A percentile compares a stretch with the other conserved stretches of the same genome.
These are phyloP conservation scores for Dichomitus squalens DNA, from an alignment of 1,284 basidiomycete genomes.

Conservation along the genomic window DNA sequence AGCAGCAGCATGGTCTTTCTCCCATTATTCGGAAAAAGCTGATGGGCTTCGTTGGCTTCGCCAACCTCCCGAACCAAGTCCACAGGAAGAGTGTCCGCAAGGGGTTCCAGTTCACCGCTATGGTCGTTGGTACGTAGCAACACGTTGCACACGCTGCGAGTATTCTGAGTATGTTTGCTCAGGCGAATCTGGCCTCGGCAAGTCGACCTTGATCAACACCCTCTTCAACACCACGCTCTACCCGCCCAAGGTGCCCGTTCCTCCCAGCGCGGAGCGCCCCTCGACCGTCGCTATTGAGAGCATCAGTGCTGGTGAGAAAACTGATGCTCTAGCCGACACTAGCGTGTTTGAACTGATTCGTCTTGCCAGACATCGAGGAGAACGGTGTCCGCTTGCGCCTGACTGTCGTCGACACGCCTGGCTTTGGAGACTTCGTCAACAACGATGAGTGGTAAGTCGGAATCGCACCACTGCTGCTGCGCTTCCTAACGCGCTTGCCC, in stretches of 20 bases:
- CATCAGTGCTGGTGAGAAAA: constrained; percentile 85
- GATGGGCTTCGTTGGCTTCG: constrained; percentile 88
- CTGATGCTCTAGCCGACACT: constrained; percentile 1
- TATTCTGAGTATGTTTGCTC: constrained; percentile 17
- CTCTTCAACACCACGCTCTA: constrained; percentile 96
- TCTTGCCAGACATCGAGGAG: constrained; percentile 88
- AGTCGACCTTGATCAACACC: constrained; percentile 97
- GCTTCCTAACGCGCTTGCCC: background rate
- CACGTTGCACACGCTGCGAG: constrained; percentile 28
- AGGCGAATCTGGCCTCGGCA: constrained; percentile 98
- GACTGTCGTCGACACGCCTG: constrained; percentile 97
- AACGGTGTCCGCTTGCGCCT: constrained; percentile 92
- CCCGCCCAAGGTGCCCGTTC: constrained; percentile 80
- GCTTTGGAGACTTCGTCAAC: constrained; percentile 97
- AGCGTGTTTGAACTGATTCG: constrained; percentile 28
- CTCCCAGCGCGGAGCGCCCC: constrained; percentile 83
- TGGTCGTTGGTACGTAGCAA: constrained; percentile 88
- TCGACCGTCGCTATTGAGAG: constrained; percentile 96
- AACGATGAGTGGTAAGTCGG: constrained; percentile 88
- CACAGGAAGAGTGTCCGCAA: constrained; percentile 96
- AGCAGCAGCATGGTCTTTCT: constrained; percentile 42
- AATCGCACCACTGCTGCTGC: background rate
- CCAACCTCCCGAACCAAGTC: constrained; percentile 96
- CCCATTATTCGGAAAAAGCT: constrained; percentile 88
- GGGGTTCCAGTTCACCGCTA: constrained; percentile 96